These are phyloP conservation scores for Aspergillus quadrilineatus DNA, from an alignment of 2,329 filamentous ascomycete genomes.

Conservation along the genomic window DNA sequence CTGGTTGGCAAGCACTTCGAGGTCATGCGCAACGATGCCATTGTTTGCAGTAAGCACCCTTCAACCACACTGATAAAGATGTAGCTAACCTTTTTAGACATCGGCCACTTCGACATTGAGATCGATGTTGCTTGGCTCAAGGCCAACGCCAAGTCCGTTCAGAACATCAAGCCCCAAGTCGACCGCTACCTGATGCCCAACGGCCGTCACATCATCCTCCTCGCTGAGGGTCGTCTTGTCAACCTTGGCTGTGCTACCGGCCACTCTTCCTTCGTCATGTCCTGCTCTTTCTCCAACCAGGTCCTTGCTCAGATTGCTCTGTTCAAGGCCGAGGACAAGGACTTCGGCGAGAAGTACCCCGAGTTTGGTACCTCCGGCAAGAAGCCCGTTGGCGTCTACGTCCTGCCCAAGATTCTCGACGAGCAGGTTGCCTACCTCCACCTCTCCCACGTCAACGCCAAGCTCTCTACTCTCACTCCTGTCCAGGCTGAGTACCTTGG, in stretches of 20 bases:
- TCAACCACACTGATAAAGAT: not conserved
- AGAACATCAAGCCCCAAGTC: conserved; percentile 99
- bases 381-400: conserved; percentile 90
- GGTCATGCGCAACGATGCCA: conserved; percentile 93
- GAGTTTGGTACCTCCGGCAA: conserved; percentile 93
- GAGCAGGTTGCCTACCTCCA: conserved; percentile 97
- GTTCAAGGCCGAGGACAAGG: conserved; percentile 86
- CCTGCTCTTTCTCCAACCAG: conserved; percentile 99
- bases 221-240: conserved; percentile 97
- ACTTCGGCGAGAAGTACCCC: conserved; percentile 88
- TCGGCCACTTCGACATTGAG: conserved; percentile 99
- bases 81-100: conserved; percentile 58
- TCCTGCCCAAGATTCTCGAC: conserved; percentile 97
- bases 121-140: conserved; percentile 99
- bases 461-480: conserved; percentile 80
- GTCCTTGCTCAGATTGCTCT: conserved; percentile 98
- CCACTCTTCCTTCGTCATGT: conserved; percentile 99
- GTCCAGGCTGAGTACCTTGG: conserved; percentile 95
- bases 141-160: conserved; percentile 86
- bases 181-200: conserved; percentile 94
- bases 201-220: conserved; percentile 96
- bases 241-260: conserved; percentile 99
- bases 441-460: conserved; percentile 87
- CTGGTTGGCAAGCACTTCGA: conserved; percentile 89
- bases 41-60: conserved; percentile 79